phyloP scores from a whole-genome alignment of 2,329 filamentous ascomycete genomes.

The Clarireedia hainanense region DNA sequence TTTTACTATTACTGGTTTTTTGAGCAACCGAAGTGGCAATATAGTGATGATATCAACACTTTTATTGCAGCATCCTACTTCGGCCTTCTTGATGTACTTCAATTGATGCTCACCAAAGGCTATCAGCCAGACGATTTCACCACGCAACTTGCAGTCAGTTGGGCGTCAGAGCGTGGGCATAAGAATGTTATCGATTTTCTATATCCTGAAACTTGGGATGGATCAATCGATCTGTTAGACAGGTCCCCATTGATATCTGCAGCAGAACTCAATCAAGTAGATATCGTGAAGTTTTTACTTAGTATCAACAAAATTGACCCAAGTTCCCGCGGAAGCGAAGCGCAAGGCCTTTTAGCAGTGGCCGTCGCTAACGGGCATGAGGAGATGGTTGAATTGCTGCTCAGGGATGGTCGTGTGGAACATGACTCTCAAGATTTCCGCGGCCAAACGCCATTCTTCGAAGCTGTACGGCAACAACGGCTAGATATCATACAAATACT shows the following conservation, averaged over 20 bases:
- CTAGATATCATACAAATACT: slow-evolving; percentile 20
- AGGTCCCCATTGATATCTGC: too few relatives aligned
- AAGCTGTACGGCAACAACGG: slow-evolving; percentile 26
- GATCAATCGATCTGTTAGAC: too few relatives aligned
- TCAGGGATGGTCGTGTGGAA: slow-evolving; percentile 16
- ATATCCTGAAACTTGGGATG: too few relatives aligned
- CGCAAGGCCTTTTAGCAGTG: slow-evolving; percentile 29
- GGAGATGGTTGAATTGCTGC: slow-evolving; percentile 26
- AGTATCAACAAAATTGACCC: slow-evolving; percentile 13
- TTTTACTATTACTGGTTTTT: slow-evolving; percentile 27
- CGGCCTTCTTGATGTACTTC: slow-evolving; percentile 23
- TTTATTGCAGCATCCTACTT: slow-evolving; percentile 30
- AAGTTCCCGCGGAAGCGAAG: slow-evolving; percentile 12
- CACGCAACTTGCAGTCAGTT: slow-evolving; percentile 26
- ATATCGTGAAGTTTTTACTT: slow-evolving; percentile 25
- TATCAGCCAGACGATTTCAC: slow-evolving; percentile 11
- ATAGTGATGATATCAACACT: slow-evolving; percentile 18
- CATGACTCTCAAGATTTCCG: slow-evolving; percentile 23
- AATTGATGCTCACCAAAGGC: not conserved
- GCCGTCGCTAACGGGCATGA: slow-evolving; percentile 29
- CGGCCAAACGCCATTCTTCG: slow-evolving; percentile 30
- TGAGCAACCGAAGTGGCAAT: slow-evolving; percentile 18
- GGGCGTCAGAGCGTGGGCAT: slow-evolving; percentile 21
- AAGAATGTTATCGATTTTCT: too few relatives aligned
- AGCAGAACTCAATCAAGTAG: too few relatives aligned